These are phyloP conservation scores for Boletus sp. DNA, from an alignment of 768 basidiomycete genomes.

Conservation along the genomic window DNA sequence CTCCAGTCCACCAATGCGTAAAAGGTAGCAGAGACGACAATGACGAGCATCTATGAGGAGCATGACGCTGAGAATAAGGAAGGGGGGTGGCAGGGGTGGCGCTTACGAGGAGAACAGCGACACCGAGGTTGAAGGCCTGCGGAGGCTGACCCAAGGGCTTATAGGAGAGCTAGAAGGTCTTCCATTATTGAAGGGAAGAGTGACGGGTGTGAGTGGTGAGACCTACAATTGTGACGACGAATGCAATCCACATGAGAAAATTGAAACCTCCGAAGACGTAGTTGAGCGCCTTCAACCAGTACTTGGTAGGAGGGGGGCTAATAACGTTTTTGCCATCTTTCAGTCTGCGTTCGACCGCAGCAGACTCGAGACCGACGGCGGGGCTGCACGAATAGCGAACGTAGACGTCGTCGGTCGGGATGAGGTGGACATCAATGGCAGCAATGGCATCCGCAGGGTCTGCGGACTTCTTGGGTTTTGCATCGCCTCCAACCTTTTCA, in stretches of 20 bases:
- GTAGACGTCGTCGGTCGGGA: constrained; percentile 41
- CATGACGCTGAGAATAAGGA: constrained; percentile 1
- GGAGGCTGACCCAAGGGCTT: constrained; percentile 49
- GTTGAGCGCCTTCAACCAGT: constrained; percentile 48
- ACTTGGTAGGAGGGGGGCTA: constrained; percentile 46
- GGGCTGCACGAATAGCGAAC: constrained; percentile 44
- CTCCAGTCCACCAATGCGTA: constrained; percentile 53
- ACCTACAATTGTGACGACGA: constrained; percentile 45
- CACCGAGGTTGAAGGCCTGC: constrained; percentile 45
- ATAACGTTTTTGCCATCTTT: constrained; percentile 48
- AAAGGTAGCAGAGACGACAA: constrained; percentile 41
- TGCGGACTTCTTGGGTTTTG: constrained; percentile 15
- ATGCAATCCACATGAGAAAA: constrained; percentile 53
- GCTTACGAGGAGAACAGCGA: constrained; percentile 49
- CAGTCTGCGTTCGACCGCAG: constrained; percentile 41
- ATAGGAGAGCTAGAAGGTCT: constrained; percentile 45
- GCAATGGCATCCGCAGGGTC: constrained; percentile 42
- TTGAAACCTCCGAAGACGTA: constrained; percentile 62
- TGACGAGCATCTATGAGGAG: constrained; percentile 39
- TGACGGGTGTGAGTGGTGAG: not conserved
- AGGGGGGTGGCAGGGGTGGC: constrained; percentile 11
- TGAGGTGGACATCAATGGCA: constrained; percentile 48
- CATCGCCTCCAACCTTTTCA: constrained; percentile 22
- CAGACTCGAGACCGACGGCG: constrained; percentile 45
- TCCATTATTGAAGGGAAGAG: constrained; percentile 4